phyloP scores from a whole-genome alignment of 1,284 basidiomycete genomes.

The Lignosus rhinocerotis region DNA sequence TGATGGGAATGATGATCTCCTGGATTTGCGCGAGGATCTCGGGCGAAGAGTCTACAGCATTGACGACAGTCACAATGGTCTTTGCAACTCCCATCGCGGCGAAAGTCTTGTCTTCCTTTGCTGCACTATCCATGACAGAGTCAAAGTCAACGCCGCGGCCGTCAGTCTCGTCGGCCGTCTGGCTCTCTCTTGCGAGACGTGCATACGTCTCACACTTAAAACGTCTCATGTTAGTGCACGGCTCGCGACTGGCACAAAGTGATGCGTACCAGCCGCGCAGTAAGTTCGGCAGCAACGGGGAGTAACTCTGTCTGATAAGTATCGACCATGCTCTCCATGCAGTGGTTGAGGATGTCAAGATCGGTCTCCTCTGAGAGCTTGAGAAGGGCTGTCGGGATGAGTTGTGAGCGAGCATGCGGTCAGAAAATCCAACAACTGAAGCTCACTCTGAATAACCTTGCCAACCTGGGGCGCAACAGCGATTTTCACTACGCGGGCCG shows the following conservation, averaged over 20 bases:
- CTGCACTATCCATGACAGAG: conserved; percentile 47
- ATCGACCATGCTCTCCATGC: conserved; percentile 86
- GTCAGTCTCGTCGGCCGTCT: conserved; percentile 54
- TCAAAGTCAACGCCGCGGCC: conserved; percentile 51
- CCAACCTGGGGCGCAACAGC: conserved; percentile 81
- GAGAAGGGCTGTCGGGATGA: conserved; percentile 57
- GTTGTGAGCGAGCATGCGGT: not conserved
- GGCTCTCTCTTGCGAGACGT: conserved; percentile 71
- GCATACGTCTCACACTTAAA: conserved; percentile 78
- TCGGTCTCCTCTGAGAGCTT: conserved; percentile 90
- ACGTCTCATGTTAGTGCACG: not conserved
- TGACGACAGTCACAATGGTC: conserved; percentile 75
- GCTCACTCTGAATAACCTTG: conserved; percentile 81
- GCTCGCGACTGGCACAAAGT: not conserved
- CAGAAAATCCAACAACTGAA: not conserved
- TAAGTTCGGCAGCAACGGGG: conserved; percentile 84
- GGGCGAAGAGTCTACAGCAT: conserved; percentile 70
- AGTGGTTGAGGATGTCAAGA: conserved; percentile 79
- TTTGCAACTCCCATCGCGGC: conserved; percentile 84
- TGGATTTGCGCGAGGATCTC: conserved; percentile 83
- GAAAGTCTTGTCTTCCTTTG: conserved; percentile 81
- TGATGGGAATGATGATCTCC: conserved; percentile 78
- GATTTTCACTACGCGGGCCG: conserved; percentile 51
- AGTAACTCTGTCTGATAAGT: conserved; percentile 83
- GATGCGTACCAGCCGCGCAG: conserved; percentile 68